Evolutionary conservation across 2,329 filamentous ascomycete species (phyloP), one percentile per base, ranked within the genome.

Genomic region (Ceratocystis eucalypticola): DNA sequence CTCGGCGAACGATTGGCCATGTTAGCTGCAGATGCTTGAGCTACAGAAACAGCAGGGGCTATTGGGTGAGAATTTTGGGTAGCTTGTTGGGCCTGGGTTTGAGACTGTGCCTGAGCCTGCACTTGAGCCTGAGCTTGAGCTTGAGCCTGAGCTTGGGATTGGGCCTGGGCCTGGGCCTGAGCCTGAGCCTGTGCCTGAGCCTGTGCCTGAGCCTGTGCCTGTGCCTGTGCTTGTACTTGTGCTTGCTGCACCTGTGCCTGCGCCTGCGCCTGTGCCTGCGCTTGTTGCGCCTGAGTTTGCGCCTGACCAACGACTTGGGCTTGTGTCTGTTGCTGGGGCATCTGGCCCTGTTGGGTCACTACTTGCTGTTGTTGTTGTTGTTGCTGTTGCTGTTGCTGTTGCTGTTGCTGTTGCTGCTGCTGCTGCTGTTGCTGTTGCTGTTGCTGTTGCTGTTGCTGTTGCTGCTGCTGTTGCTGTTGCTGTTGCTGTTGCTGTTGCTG

Each of bases 361-460:
- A 70, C 45, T 62, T 76, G 75, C 1, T 73, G 70, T 55, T 71
- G 64, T 63, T 73, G 72, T 64, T 80, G 77, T 3, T 84, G 77
- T 15, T 48, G 46, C 61, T 73, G 70, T 55, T 71, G 64, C 64
- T 73, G 72, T 63, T 80, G 77, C 3, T 84, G 77, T 15, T 48
- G 46, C 64, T 73, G 70, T 53, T 71, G 64, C 64, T 73, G 72
- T 64, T 80, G 77, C 3, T 84, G 77, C 7, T 48, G 46, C 28
- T 73, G 70, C 50, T 71, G 64, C 64, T 73, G 72, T 64, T 80
- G 77, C 3, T 84, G 77, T 8, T 74, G 73, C 62, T 76, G 75
- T 1, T 70, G 71, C 41, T 76, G 73, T 25, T 73, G 70, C 48
- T 71, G 64, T 62, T 73, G 72, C 63, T 80, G 77, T 3, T 84